Base-by-base conservation (phyloP, 768 basidiomycete genomes). In the Xerocomellus chrysenteron region DNA sequence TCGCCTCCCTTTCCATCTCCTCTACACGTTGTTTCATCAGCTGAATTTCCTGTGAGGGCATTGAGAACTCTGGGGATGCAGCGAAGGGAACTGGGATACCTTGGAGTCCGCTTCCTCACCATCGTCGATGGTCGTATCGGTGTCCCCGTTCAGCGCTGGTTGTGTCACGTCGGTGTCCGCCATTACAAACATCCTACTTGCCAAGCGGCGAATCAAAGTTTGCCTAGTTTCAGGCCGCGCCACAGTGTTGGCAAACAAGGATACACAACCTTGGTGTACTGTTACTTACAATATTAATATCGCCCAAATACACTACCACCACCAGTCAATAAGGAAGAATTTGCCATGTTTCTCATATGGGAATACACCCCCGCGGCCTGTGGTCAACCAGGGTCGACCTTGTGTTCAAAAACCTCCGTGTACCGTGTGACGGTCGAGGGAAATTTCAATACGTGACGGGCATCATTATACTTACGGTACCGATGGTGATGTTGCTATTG, bases 1-100 rank as follows among this genome's bases (percentile, higher is more conserved):
- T 87, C 2, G 93, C 93, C 72, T 94, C 93, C 51, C 84, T 78
- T 72, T 95, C 92, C 92, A 95, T 95, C 74, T 95, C 93, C 65
- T 87, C 90, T 8, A 94, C 92, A 55, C 92, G 80, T 63, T 91
- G 88, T 74, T 93, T 94, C 92, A 94, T 94, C 64, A 90, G 81
- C 68, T 84, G 77, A 54, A 94, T 89, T 80, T 94, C 92, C 87
- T 92, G 66, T n/a, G 66, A 58, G 54, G 51, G 44, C 54, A 50
- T 47, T 59, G 61, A 58, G 53, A 59, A 56, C 32, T 55, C 52
- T 56, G 13, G 32, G 50, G 9, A 40, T 43, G 59, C 37, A 51
- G 56, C 44, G 48, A 48, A 43, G 55, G 19, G 33, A 40, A 45
- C 46, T 49, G 26, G 33, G 46, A 61, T 62, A 83, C 85, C 75